Conservation (phyloP, 768 basidiomycete genomes). For the Termitomyces eurrhizus region DNA sequence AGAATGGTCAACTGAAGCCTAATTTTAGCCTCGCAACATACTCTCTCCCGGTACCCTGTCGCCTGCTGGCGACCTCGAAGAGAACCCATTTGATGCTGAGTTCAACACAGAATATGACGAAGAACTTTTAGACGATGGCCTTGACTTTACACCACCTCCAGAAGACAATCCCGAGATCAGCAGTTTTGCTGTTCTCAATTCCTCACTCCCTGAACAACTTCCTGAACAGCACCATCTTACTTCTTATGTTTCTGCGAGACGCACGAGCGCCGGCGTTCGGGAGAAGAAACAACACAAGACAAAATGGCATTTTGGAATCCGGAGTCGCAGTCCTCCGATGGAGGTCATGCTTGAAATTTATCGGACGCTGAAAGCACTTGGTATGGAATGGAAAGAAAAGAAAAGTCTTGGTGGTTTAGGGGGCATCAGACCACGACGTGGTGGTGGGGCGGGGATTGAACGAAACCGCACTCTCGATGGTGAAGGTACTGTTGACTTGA, state of each 20-base stretch:
- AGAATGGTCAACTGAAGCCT: not conserved
- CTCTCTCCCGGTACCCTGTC: slow-evolving; percentile 67
- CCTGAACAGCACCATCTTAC: slow-evolving; percentile 65
- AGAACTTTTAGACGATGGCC: slow-evolving; percentile 32
- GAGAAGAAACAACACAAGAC: slow-evolving; percentile 76
- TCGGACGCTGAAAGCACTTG: slow-evolving; percentile 80
- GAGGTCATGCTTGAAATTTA: slow-evolving; percentile 99
- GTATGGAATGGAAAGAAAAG: slow-evolving; percentile 99
- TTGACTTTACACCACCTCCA: slow-evolving; percentile 26
- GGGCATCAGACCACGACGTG: slow-evolving; percentile 36
- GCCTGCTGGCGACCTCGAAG: slow-evolving; percentile 61
- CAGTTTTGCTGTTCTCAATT: slow-evolving; percentile 86
- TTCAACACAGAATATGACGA: slow-evolving; percentile 59
- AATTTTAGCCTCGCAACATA: slow-evolving; percentile 59
- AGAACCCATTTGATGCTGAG: slow-evolving; percentile 79
- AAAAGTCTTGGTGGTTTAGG: slow-evolving; percentile 71
- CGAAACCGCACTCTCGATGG: slow-evolving; percentile 63
- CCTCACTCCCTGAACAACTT: slow-evolving; percentile 69
- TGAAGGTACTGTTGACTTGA: slow-evolving; percentile 54
- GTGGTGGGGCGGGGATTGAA: slow-evolving; percentile 45
- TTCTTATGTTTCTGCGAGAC: slow-evolving; percentile 57
- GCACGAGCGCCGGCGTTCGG: slow-evolving; percentile 32
- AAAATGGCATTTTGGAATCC: slow-evolving; percentile 98
- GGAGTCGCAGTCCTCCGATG: slow-evolving; percentile 93
- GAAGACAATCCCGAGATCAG: slow-evolving; percentile 40